Conservation (phyloP, 192 early-diverging fungal species). For the Coemansia sp. region DNA sequence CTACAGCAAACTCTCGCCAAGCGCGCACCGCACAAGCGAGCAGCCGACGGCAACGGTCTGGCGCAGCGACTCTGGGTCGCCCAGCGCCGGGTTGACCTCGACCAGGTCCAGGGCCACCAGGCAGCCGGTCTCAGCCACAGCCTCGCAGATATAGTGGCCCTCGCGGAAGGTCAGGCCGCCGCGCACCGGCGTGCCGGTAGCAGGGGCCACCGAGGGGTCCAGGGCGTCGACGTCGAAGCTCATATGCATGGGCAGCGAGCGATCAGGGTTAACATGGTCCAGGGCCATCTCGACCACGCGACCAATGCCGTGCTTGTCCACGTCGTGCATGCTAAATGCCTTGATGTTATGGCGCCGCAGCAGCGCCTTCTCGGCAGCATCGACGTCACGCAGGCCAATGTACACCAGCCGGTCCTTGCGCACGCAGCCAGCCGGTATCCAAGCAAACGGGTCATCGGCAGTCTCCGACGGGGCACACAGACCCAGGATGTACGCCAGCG, state of each 20-base stretch:
- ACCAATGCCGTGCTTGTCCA: constrained; percentile 92
- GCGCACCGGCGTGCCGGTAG: constrained; percentile 93
- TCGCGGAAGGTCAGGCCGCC: constrained; percentile 95
- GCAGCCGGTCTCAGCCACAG: constrained; percentile 79
- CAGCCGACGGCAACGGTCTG: constrained; percentile 91
- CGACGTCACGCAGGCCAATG: constrained; percentile 95
- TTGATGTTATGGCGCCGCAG: constrained; percentile 80
- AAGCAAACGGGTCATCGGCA: constrained; percentile 58
- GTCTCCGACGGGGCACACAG: constrained; percentile 60
- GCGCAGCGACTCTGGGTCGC: constrained; percentile 67
- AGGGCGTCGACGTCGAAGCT: constrained; percentile 95
- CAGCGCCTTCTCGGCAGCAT: constrained; percentile 82
- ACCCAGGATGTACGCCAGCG: constrained; percentile 84
- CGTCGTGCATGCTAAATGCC: constrained; percentile 95
- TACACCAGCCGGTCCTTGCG: constrained; percentile 79
- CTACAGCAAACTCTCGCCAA: constrained; percentile 81
- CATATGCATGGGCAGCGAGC: constrained; percentile 77
- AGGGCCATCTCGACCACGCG: constrained; percentile 89
- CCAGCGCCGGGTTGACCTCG: constrained; percentile 90
- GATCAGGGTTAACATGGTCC: constrained; percentile 77
- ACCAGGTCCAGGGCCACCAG: constrained; percentile 90
- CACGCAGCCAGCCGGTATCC: constrained; percentile 74
- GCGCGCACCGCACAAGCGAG: constrained; percentile 77
- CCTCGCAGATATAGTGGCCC: constrained; percentile 96
- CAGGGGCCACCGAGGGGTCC: constrained; percentile 90